These are phyloP conservation scores for Suillus hirtellus DNA, from an alignment of 768 basidiomycete genomes.

Conservation along the genomic window DNA sequence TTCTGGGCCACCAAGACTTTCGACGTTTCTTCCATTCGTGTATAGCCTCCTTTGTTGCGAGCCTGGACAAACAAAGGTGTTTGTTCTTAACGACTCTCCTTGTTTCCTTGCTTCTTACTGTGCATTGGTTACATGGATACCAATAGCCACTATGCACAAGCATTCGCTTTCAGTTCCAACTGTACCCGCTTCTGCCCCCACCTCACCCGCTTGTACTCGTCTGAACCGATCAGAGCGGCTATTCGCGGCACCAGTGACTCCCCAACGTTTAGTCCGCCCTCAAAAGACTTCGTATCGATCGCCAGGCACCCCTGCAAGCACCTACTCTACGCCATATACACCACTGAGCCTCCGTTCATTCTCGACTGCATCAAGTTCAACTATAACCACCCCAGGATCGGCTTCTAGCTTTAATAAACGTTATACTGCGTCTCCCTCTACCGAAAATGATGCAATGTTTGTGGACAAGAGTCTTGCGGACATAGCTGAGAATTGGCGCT, in stretches of 20 bases:
- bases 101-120: neutral
- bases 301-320: conserved; percentile 59
- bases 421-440: conserved; percentile 43
- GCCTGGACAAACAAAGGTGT: conserved; percentile 26
- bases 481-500: conserved; percentile 70
- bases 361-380: conserved; percentile 49
- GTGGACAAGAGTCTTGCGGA: conserved; percentile 56
- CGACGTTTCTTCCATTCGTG: conserved; percentile 24
- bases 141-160: conserved; percentile 26
- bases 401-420: conserved; percentile 43
- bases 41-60: conserved; percentile 25
- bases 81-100: conserved; percentile 6
- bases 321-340: conserved; percentile 58
- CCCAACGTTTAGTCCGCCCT: conserved; percentile 57
- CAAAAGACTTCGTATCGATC: conserved; percentile 50
- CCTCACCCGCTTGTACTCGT: conserved; percentile 42
- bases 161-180: conserved; percentile 31
- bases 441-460: conserved; percentile 37
- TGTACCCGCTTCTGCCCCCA: conserved; percentile 44
- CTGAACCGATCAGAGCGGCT: conserved; percentile 31
- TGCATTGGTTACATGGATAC: conserved; percentile 15
- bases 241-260: conserved; percentile 54
- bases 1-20: conserved; percentile 22
- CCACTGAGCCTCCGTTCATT: conserved; percentile 69
- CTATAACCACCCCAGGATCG: conserved; percentile 58